Base-by-base conservation (phyloP, 2,329 filamentous ascomycete species). In the Eutypa lata region DNA sequence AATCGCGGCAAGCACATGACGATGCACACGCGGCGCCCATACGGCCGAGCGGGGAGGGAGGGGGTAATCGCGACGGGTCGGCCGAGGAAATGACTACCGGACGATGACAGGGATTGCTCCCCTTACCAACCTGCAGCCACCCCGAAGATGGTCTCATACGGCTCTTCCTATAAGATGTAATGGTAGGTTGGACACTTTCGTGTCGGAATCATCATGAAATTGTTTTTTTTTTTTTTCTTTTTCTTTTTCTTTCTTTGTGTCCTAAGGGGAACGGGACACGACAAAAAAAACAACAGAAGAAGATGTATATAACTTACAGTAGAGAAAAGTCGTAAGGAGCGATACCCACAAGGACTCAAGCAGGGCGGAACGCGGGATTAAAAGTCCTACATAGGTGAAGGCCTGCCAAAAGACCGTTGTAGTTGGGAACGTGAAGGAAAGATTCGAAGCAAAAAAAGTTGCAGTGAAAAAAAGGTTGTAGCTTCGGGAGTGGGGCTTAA, bases 1-100 rank as follows among this genome's bases (percentile, higher is more conserved):
- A n/a, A n/a, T 50, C 63, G 49, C 62, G 67, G 65, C 65, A 68
- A 64, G 65, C 66, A 69, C 62, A 57, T 69, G 67, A 57, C 67
- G 67, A 63, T 69, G 65, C 67, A 69, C 66, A 63, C 65, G 60
- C 62, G 58, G 53, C 58, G 58, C 55, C 60, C 61, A 60, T 56
- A 57, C 59, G 57, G 59, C 61, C 52, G 37, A 53, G 53, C 46
- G 53, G 53, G 24, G 31, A 44, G 31, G 31, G 53, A 14, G 45
- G 54, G 57, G 37, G 47, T 56, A n/a, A n/a, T n/a, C n/a, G n/a
- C 61, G 51, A 52, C 55, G 54, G 60, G 62, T 49, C 53, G 53
- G 55, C 62, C 64, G 57, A 42, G 50, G 35, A 59, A 52, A 51
- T 52, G 42, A 24, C 21, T n/a, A 7, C 46, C 47, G 31, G 21